Percentiles rank a stretch among this genome's conserved stretches.
phyloP scores from a whole-genome alignment of 2,329 filamentous ascomycete genomes.

The Davidsoniella neocaledoniae region DNA sequence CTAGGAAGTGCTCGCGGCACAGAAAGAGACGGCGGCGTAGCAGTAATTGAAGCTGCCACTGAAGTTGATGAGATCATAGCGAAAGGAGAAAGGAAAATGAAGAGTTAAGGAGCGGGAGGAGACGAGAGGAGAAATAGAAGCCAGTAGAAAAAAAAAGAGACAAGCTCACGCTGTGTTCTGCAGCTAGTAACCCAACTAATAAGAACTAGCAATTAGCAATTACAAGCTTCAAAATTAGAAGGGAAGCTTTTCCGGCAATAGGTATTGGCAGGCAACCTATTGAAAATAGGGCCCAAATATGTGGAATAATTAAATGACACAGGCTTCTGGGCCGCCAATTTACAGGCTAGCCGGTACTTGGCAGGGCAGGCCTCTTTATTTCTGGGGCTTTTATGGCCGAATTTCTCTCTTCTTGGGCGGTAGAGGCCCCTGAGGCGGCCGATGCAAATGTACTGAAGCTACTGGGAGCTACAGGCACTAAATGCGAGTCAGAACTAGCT shows the following conservation, averaged over 20 bases:
- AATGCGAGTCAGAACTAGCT: too few relatives aligned
- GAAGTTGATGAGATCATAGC: constrained; percentile 9
- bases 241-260: too few relatives aligned
- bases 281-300: background rate
- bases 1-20: constrained; percentile 10
- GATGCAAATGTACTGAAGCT: too few relatives aligned
- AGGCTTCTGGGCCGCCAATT: too few relatives aligned
- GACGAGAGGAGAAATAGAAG: constrained; percentile 2
- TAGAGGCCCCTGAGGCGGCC: too few relatives aligned
- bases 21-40: constrained; percentile 4
- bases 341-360: too few relatives aligned
- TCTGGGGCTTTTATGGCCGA: too few relatives aligned
- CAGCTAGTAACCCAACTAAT: background rate
- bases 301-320: background rate
- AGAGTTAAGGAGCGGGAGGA: background rate
- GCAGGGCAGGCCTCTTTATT: too few relatives aligned
- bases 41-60: constrained; percentile 5
- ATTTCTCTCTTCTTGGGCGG: too few relatives aligned
- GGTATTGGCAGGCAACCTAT: background rate
- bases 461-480: too few relatives aligned
- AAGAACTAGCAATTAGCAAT: background rate
- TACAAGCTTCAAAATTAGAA: background rate
- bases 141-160: constrained; percentile 1
- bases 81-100: constrained; percentile 1
- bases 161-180: background rate